phyloP scores from a whole-genome alignment of 306 rosid species.

The Cucumis hystrix region DNA sequence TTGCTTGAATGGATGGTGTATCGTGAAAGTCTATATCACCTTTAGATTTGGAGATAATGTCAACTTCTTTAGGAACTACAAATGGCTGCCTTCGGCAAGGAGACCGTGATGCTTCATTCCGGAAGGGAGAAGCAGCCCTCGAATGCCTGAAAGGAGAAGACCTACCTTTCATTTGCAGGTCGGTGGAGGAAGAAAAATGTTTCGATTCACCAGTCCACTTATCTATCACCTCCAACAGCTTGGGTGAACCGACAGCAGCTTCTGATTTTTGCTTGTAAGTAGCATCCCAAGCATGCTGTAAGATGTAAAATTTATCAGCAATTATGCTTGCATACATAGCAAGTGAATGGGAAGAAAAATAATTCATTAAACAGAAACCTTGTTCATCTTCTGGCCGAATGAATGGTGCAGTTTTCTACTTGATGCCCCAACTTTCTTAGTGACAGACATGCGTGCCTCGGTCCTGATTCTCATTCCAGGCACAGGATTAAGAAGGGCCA shows the following conservation, averaged over 20 bases:
- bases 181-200: conserved; percentile 44
- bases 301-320: conserved; percentile 3
- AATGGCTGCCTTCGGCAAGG: conserved; percentile 34
- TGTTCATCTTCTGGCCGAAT: conserved; percentile 43
- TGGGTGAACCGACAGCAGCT: conserved; percentile 24
- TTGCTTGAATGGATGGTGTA: conserved; percentile 15
- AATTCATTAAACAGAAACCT: conserved; percentile 30
- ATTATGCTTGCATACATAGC: neutral
- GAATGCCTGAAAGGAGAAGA: conserved; percentile 64
- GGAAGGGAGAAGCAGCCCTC: conserved; percentile 52
- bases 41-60: conserved; percentile 17
- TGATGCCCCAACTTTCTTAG: conserved; percentile 21
- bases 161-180: conserved; percentile 35
- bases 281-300: conserved; percentile 40
- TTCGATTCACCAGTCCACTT: conserved; percentile 38
- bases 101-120: conserved; percentile 37
- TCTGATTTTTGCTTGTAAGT: conserved; percentile 26
- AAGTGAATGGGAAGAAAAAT: neutral
- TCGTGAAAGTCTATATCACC: conserved; percentile 25
- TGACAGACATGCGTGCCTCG: conserved; percentile 18
- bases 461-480: conserved; percentile 44
- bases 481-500: conserved; percentile 47
- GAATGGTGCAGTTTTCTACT: conserved; percentile 38
- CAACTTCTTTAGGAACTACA: conserved; percentile 36
- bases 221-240: conserved; percentile 26